Conservation (phyloP, 148 eudicot species). For the Nepenthes gracilis region DNA sequence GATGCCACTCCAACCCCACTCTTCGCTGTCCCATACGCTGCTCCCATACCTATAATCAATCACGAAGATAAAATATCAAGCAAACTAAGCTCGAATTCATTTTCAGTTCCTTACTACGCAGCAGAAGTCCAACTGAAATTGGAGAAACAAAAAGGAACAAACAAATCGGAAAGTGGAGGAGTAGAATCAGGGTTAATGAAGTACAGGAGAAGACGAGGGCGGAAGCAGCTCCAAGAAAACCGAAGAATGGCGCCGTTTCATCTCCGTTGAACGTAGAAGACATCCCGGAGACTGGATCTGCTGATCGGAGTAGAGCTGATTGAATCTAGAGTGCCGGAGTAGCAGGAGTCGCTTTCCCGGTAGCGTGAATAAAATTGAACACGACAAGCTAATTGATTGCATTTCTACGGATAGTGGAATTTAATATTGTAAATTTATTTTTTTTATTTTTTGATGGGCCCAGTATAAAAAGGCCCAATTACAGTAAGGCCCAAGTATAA, state of each 20-base stretch:
- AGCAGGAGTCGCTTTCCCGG: too few species aligned
- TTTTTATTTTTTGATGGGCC: too few species aligned
- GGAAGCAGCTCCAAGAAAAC: constrained; percentile 74
- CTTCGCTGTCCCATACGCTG: constrained; percentile 56
- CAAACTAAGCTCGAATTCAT: constrained; percentile 2
- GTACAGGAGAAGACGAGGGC: constrained; percentile 76
- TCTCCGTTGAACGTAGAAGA: constrained; percentile 59
- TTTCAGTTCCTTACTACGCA: neutral
- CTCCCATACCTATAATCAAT: constrained; percentile 43
- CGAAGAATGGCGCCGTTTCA: constrained; percentile 79
- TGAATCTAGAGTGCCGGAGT: constrained; percentile 8
- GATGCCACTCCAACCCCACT: constrained; percentile 61
- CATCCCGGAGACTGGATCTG: constrained; percentile 9
- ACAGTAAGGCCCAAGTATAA: too few species aligned
- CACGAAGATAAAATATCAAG: neutral
- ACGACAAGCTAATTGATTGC: too few species aligned
- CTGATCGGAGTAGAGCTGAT: constrained; percentile 17
- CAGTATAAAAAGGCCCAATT: too few species aligned
- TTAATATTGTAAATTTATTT: too few species aligned
- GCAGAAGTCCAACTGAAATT: neutral
- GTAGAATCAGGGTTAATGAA: neutral
- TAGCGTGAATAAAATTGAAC: too few species aligned
- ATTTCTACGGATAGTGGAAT: too few species aligned
- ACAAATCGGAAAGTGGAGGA: too few species aligned
- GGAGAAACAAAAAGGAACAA: neutral